Base-by-base conservation (phyloP, 2,329 filamentous ascomycete genomes). In the Cladophialophora chaetospira region DNA sequence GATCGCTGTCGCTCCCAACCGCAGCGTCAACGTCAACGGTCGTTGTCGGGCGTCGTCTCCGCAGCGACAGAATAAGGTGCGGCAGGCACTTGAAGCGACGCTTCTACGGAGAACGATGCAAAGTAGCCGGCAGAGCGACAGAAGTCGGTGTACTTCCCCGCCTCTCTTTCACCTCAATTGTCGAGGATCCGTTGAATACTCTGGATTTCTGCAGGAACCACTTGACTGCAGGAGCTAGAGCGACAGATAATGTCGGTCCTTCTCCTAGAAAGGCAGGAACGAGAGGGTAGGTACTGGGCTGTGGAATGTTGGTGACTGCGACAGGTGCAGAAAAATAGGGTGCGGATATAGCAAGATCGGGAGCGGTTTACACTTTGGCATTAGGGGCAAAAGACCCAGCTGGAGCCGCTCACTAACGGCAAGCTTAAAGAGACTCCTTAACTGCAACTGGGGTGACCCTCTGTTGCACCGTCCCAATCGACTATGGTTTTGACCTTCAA, bases 391-490 rank as follows among this genome's bases (percentile, higher is more conserved):
- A 17, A 17, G 48, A 21, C 48, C n/a, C 44, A 47, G 42, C 48
- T 51, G 48, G 49, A 53, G 49, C 49, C 49, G 44, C 44, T 43
- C 44, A 47, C 53, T 55, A 48, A 38, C 43, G 52, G 17, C 43
- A 28, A 47, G 43, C 52, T 48, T 54, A 54, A 54, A 46, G 44
- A 26, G 31, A 54, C 49, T 53, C 49, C 38, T 45, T 21, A 35
- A 43, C 38, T 19, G 23, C n/a, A 28, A 53, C 38, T 35, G 38
- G 40, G 49, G 29, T 13, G 28, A 10, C 26, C 9, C 36, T 15
- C 33, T 42, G 40, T 26, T 25, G n/a, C 28, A 28, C 5, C 9
- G 31, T 43, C 36, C 53, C 53, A 44, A 33, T 46, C 29, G 42
- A n/a, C 31, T 15, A 25, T 25, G 28, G 17, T 9, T 31, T 15